phyloP scores from a whole-genome alignment of 2,329 filamentous ascomycete genomes.

The Cercospora sp. region DNA sequence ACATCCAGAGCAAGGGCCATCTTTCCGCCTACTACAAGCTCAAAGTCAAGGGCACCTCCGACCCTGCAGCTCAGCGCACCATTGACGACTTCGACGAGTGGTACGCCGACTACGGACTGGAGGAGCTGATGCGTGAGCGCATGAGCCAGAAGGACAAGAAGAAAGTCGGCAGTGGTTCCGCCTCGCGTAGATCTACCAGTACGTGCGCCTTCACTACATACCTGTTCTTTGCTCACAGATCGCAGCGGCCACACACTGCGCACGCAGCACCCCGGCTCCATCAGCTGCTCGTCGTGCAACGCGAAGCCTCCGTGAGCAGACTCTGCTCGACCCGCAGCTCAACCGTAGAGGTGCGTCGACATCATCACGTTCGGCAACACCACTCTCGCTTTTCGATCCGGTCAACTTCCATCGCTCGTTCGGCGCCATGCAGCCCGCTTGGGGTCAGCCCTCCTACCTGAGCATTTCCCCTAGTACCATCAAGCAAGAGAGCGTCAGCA shows the following conservation, averaged over 20 bases:
- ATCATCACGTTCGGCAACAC: conserved; percentile 30
- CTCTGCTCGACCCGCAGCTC: conserved; percentile 36
- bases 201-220: conserved; percentile 8
- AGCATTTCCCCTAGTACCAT: conserved; percentile 26
- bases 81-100: conserved; percentile 73
- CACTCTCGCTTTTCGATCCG: conserved; percentile 24
- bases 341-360: conserved; percentile 17
- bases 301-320: conserved; percentile 32
- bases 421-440: conserved; percentile 42
- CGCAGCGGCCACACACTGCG: conserved; percentile 19
- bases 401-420: conserved; percentile 31
- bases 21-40: conserved; percentile 80
- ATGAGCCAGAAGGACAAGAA: conserved; percentile 73
- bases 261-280: conserved; percentile 31
- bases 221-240: conserved; percentile 1
- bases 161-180: conserved; percentile 18
- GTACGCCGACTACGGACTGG: conserved; percentile 72
- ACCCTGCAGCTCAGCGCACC: conserved; percentile 57
- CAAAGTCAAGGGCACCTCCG: conserved; percentile 66
- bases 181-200: conserved; percentile 24
- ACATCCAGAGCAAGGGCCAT: conserved; percentile 91
- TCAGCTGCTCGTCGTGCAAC: conserved; percentile 10
- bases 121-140: conserved; percentile 72
- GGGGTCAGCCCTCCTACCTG: conserved; percentile 29
- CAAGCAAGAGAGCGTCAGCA: conserved; percentile 34